Evolutionary conservation across 805 yeast species (phyloP), one percentile per base, ranked within the genome.

Genomic region (Saccharomyces cerevisiae): DNA sequence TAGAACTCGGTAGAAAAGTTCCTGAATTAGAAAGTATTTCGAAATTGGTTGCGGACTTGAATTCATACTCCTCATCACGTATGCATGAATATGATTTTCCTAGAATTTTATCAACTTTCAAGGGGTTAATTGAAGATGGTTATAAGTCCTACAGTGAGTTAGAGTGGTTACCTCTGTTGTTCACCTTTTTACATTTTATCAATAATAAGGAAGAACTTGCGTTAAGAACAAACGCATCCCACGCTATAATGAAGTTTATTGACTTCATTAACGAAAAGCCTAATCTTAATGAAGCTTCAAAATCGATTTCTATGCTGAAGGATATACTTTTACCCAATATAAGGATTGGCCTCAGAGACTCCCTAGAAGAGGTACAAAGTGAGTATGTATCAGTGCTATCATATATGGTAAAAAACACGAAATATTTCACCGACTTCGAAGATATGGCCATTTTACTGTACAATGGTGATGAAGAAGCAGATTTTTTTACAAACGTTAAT

Each of bases 91-190:
- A 86, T 47, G 96, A 94, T 70, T 92, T 84, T 67, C 92, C 83
- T 55, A 79, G 79, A 52, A 77, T 96, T 56, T 72, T 92, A 48
- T 73, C 76, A 3, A 88, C 92, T 0, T 92, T 81, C 67, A 80
- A 81, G 52, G 65, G 63, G 17, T 75, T 92, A 51, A 87, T 82
- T 61, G 94, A 88, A 56, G 68, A 66, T 0, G 59, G 71, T 2
- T 87, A 77, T 63, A 10, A 51, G 5, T 55, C 64, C 0, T 70
- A 87, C 2, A 64, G 79, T 0, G 73, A 79, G 0, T 47, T 69
- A 2, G 89, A 89, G 61, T 94, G 98, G 98, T 59, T 80, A 9
- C 97, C 97, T 2, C 62, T 94, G 2, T 54, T 94, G 22, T 79
- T 85, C 66, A 80, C 83, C 52, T 76, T 83, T 54, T 74, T 94